A percentile compares a stretch with the other conserved stretches of the same genome.
Conservation (phyloP, 306 rosid genomes). For the Sphenostylis stenocarpa region DNA sequence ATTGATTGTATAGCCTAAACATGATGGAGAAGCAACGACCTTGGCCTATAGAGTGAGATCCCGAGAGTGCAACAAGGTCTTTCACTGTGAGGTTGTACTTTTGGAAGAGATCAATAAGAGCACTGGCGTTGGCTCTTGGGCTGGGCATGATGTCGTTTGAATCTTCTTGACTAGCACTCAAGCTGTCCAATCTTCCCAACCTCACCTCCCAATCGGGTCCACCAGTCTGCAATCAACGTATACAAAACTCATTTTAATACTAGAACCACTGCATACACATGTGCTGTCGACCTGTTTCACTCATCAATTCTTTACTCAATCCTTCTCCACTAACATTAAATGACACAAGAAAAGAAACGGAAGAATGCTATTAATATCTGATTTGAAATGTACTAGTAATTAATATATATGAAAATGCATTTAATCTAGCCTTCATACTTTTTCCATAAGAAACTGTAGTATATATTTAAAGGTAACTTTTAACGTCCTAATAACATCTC, state of each 20-base stretch:
- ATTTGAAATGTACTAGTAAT: neutral
- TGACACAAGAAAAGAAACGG: neutral
- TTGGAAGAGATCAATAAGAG: slow-evolving; percentile 61
- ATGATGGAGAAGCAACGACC: slow-evolving; percentile 89
- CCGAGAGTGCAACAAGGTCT: slow-evolving; percentile 85
- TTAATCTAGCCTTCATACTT: neutral
- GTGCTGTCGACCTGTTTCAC: neutral
- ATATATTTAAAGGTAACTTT: no score
- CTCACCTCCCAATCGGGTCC: slow-evolving; percentile 85
- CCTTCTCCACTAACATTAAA: neutral
- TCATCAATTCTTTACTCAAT: neutral
- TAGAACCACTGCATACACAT: neutral
- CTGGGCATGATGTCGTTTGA: slow-evolving; percentile 80
- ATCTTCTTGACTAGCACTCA: slow-evolving; percentile 65
- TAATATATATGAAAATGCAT: neutral
- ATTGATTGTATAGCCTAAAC: slow-evolving; percentile 86
- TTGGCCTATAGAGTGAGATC: slow-evolving; percentile 84
- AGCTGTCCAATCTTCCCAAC: slow-evolving; percentile 84
- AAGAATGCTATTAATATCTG: neutral
- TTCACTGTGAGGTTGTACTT: slow-evolving; percentile 49
- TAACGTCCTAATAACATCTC: neutral
- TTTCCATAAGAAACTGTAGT: neutral
- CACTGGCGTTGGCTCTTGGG: slow-evolving; percentile 78
- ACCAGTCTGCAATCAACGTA: slow-evolving; percentile 58
- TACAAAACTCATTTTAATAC: no score